A percentile compares a stretch with the other conserved stretches of the same genome.
Evolutionary conservation across 1,284 basidiomycete species (phyloP).

Genomic region (Boletus mariae): DNA sequence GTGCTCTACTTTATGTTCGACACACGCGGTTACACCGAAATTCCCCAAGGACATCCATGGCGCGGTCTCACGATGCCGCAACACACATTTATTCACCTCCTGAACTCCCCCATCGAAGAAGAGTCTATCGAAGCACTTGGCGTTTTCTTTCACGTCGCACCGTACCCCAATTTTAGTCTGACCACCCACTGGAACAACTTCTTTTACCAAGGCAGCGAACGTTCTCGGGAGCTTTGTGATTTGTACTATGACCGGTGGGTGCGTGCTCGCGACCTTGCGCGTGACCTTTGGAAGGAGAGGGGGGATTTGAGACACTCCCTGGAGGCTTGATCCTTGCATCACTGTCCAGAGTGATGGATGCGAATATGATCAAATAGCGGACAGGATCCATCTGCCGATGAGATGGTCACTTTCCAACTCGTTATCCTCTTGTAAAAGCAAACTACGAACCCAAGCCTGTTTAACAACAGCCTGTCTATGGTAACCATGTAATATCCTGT

Average conservation of each 20-base stretch:
- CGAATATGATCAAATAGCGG: too few species aligned
- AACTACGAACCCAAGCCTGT: too few species aligned
- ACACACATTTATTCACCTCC: not conserved
- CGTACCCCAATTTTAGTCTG: slow-evolving; percentile 3
- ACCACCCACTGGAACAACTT: slow-evolving; percentile 1
- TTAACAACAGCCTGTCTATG: too few species aligned
- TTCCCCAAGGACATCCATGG: slow-evolving; percentile 14
- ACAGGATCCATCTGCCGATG: too few species aligned
- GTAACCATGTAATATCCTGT: too few species aligned
- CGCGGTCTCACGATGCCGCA: slow-evolving; percentile 5
- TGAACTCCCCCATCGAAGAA: slow-evolving; percentile 9
- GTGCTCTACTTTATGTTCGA: slow-evolving; percentile 8
- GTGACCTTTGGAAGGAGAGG: slow-evolving; percentile 3
- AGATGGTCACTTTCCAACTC: not conserved
- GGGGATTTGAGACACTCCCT: slow-evolving; percentile 7
- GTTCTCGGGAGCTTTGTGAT: not conserved
- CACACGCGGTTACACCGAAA: slow-evolving; percentile 10
- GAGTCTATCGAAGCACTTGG: slow-evolving; percentile 15
- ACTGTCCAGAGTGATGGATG: not conserved
- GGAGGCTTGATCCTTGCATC: not conserved
- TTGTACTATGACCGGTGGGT: slow-evolving; percentile 9
- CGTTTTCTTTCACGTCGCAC: slow-evolving; percentile 15
- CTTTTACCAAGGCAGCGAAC: not conserved
- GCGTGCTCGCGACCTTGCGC: not conserved
- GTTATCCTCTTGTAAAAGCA: too few species aligned